These are phyloP conservation scores for Triadica sebifera DNA, from an alignment of 345 rosid species.

Conservation along the genomic window DNA sequence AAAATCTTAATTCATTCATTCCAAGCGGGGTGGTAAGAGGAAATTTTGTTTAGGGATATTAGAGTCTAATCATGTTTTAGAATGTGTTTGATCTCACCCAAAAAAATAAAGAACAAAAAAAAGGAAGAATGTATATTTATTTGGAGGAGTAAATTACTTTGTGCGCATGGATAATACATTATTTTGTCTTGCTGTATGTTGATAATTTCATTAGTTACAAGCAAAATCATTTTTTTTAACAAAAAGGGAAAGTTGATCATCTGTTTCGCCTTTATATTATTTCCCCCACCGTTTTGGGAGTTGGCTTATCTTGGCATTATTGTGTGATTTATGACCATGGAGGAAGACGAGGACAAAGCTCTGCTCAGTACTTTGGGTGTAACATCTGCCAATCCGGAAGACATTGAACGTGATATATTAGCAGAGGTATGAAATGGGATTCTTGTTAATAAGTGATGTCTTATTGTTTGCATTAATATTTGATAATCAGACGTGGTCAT, in stretches of 20 bases:
- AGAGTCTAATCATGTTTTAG: background rate
- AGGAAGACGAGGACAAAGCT: slow-evolving; percentile 59
- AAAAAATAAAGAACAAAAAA: too few relatives aligned
- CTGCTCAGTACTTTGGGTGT: slow-evolving; percentile 78
- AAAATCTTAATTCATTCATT: too few relatives aligned
- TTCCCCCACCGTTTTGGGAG: slow-evolving; percentile 12
- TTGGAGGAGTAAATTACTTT: background rate
- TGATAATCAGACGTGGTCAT: background rate
- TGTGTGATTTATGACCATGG: slow-evolving; percentile 40
- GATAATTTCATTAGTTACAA: background rate
- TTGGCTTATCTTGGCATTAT: slow-evolving; percentile 1
- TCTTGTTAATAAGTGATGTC: background rate
- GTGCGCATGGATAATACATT: background rate
- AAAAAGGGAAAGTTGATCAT: too few relatives aligned
- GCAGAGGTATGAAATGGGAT: slow-evolving; percentile 42
- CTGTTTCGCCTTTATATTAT: too few relatives aligned
- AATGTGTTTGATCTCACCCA: too few relatives aligned
- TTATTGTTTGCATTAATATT: background rate
- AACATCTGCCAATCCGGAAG: slow-evolving; percentile 80
- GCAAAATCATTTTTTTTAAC: background rate
- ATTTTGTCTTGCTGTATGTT: background rate
- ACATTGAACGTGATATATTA: slow-evolving; percentile 67
- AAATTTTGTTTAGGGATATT: background rate
- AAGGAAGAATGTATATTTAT: too few relatives aligned
- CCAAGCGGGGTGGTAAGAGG: background rate